A percentile compares a stretch with the other conserved stretches of the same genome.
Evolutionary conservation across 169 alveolate genomes (phyloP).

Genomic region (Perkinsus marinus): DNA sequence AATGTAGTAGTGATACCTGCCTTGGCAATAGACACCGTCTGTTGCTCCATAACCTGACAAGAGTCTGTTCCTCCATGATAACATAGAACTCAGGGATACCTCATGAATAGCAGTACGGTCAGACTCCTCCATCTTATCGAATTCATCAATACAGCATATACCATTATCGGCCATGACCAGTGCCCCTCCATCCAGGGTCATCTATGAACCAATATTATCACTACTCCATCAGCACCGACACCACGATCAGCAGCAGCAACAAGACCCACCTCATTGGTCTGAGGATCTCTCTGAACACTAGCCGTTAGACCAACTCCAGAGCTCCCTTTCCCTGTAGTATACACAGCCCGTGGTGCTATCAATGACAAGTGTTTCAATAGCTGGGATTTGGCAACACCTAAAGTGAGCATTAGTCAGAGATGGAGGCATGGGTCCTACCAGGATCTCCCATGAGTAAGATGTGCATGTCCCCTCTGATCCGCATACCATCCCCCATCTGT

Average conservation of each 20-base stretch:
- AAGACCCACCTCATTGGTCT: conserved; percentile 47
- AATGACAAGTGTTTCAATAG: conserved; percentile 57
- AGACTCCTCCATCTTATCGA: conserved; percentile 83
- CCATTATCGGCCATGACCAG: conserved; percentile 92
- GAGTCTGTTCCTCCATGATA: neutral
- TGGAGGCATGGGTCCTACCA: conserved; percentile 59
- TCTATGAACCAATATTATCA: conserved; percentile 28
- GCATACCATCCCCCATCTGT: conserved; percentile 74
- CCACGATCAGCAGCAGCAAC: no score
- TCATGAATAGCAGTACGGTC: conserved; percentile 94
- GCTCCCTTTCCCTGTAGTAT: conserved; percentile 90
- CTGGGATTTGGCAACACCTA: conserved; percentile 90
- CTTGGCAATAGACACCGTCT: conserved; percentile 93
- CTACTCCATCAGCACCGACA: neutral
- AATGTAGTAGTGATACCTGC: conserved; percentile 84
- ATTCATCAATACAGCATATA: conserved; percentile 94
- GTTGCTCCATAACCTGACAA: conserved; percentile 70
- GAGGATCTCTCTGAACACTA: conserved; percentile 85
- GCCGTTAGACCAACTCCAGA: conserved; percentile 98
- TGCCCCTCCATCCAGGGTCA: conserved; percentile 94
- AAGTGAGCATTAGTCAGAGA: conserved; percentile 60
- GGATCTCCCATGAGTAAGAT: conserved; percentile 89
- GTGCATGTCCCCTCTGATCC: conserved; percentile 95
- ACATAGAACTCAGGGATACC: conserved; percentile 47
- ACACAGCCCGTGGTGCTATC: conserved; percentile 78